Base-by-base conservation (phyloP, 129 eudicot genomes). In the Artemisia tridentata region DNA sequence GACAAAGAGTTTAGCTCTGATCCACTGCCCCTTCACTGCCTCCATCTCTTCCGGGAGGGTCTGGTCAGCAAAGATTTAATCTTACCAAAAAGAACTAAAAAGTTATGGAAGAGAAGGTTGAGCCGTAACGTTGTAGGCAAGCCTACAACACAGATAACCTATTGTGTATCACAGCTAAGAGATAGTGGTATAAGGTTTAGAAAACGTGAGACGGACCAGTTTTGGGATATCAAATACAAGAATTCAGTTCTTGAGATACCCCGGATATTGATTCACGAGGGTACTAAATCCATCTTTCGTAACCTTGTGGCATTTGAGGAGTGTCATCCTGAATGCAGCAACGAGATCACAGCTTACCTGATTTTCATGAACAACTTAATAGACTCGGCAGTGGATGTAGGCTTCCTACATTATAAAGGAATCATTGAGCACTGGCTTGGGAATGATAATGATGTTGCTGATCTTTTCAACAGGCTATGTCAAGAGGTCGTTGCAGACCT, bases 381-480 rank as follows among this genome's bases (percentile, higher is more conserved):
- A 15, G 80, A 87, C 56, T 76, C 91, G 3, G 79, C 87, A 12
- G 78, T 27, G 2, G 96, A 90, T 20, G 96, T 90, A 16, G 79
- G 77, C 11, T 82, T 82, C 76, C 78, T 90, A 2, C 87, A 90
- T 56, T 83, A 87, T 50, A 63, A 84, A 66, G 96, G 96, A 63
- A 90, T 90, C 18, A 72, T 90, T 11, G 95, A 90, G 86, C 90
- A 87, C 21, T 85, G 97, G 95, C 84, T 87, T 8, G 95, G 91
- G 6, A 87, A 81, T 46, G 89, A 90, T 63, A 79, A 61, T 4
- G 89, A 90, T 66, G 95, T 87, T 27, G 95, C 95, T 0, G 87
- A 85, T 17, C 80, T 90, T 11, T 90, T 90, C 45, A 85, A 90
- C 56, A 73, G 79, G 19, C 81, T 90, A 4, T 90, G 97, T 65